These are phyloP conservation scores for Galeopsis tetrahit DNA, from an alignment of 257 asterid genomes.

Conservation along the genomic window DNA sequence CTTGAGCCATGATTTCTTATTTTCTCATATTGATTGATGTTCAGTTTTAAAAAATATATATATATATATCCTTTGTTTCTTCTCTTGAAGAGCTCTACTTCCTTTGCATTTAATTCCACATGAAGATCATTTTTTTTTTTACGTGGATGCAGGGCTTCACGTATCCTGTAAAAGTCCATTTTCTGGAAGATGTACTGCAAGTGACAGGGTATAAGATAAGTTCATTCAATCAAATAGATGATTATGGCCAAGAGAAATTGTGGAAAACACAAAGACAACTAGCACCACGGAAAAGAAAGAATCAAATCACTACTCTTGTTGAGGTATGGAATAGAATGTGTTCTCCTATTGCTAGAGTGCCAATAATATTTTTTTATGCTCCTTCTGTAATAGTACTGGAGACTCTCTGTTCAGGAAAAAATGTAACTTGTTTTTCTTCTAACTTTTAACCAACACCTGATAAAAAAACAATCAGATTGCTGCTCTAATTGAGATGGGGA, in stretches of 20 bases:
- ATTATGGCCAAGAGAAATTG: conserved; percentile 95
- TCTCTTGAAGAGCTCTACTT: conserved; percentile 17
- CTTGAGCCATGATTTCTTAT: background rate
- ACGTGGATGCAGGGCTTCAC: conserved; percentile 83
- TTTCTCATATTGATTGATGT: conserved; percentile 5
- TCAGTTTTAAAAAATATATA: conserved; percentile 10
- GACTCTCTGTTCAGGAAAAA: background rate
- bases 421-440: background rate
- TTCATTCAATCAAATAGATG: conserved; percentile 92
- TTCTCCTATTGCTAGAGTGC: background rate
- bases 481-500: conserved; percentile 81
- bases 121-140: conserved; percentile 19
- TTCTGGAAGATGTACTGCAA: conserved; percentile 92
- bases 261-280: conserved; percentile 97
- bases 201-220: conserved; percentile 90
- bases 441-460: conserved; percentile 52
- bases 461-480: conserved; percentile 82
- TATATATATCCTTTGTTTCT: background rate
- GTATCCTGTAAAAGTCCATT: conserved; percentile 87
- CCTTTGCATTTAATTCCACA: conserved; percentile 29
- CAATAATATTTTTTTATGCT: conserved; percentile 14
- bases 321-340: conserved; percentile 60
- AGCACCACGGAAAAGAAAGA: conserved; percentile 84
- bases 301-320: conserved; percentile 85
- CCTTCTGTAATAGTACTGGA: conserved; percentile 1